Evolutionary conservation across 805 yeast genomes (phyloP), one percentile per base, ranked within the genome.

Genomic region (Zygosaccharomyces pseudorouxii): DNA sequence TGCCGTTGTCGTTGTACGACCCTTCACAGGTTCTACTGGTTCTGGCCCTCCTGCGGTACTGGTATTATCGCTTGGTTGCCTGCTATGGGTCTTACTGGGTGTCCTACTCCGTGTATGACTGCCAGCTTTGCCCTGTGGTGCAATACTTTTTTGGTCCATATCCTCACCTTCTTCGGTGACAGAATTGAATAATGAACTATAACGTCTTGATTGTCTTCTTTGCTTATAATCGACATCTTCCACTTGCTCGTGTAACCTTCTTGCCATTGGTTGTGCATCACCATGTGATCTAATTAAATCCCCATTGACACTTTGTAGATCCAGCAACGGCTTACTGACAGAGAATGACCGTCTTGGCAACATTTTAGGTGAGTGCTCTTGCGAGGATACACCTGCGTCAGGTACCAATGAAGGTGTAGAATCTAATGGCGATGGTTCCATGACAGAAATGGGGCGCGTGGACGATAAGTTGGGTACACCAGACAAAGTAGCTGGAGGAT

Each of bases 311-410:
- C 55, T 52, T 22, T 67, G 55, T 50, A 69, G 27, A 44, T 70
- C 72, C 28, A 70, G 62, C 3, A 68, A 64, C 14, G 71, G 71
- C 42, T 65, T 60, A 46, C 69, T 63, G 28, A 66, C 48, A 1
- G 64, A 57, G 20, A 54, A 52, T 2, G 65, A 60, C 3, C 56
- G 50, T 4, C 59, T 49, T 18, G 58, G 55, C 14, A 59, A 31
- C 45, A 59, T 49, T 38, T 54, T 55, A 6, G 63, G 61, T 9
- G 64, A 54, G 12, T 49, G 45, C 20, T 51, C 54, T 25, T 49
- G 49, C 8, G 54, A 31, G 8, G 47, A 36, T 8, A 38, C 29
- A 9, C 50, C 47, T 11, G 53, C 36, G 2, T 53, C 57, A 3
- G 55, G 50, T n/a, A 38, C 44, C 29, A 58, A 38, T 12, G 49